Conservation (phyloP, 345 rosid genomes). For the Euphorbia tirucalli region DNA sequence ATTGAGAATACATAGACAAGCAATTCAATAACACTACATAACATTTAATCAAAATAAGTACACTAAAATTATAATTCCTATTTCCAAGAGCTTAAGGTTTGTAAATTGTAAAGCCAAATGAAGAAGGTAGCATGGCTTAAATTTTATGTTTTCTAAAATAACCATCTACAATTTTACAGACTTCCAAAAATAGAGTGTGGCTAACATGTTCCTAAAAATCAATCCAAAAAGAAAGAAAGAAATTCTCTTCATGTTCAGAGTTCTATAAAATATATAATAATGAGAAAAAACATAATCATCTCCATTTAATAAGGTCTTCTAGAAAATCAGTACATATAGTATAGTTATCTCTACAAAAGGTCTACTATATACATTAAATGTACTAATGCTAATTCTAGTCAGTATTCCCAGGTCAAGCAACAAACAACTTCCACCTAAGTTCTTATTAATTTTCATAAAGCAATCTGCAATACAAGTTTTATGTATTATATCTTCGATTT, state of each 20-base stretch:
- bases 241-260: background rate
- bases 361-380: background rate
- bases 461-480: background rate
- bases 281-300: background rate
- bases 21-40: background rate
- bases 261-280: background rate
- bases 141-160: background rate
- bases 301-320: background rate
- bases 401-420: background rate
- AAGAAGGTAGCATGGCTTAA: background rate
- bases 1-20: conserved; percentile 14
- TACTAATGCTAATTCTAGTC: background rate
- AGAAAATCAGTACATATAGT: background rate
- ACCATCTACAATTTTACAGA: background rate
- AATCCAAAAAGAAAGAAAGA: background rate
- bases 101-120: background rate
- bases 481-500: background rate
- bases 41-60: conserved; percentile 5
- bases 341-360: background rate
- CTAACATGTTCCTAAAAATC: no score
- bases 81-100: conserved; percentile 1
- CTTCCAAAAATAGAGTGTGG: background rate
- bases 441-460: background rate
- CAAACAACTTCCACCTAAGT: background rate
- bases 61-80: background rate